Base-by-base conservation (phyloP, 2,329 filamentous ascomycete species). In the Penicillium janthinellum region DNA sequence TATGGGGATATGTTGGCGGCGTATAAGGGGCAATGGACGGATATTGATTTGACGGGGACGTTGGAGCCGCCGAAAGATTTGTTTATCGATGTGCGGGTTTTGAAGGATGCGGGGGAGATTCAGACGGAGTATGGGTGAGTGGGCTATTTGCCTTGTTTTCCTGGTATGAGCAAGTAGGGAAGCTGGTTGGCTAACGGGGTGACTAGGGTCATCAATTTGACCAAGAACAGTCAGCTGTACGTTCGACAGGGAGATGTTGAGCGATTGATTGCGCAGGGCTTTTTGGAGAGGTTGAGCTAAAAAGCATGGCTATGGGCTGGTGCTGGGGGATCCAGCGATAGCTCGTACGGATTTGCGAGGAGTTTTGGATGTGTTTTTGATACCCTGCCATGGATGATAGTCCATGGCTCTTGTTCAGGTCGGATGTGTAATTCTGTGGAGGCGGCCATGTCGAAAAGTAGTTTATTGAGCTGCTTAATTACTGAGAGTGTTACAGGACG, bases 11-110 rank as follows among this genome's bases (percentile, higher is more conserved):
- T 99, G 66, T 80, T 99, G 57, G 92, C 94, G n/a, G 91, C 92
- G 1, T 97, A 96, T 78, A 99, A 99, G 75, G 95, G 95, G 0
- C 92, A 96, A 71, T 99, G 94, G 94, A 98, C 94, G 20, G 95
- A 99, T 74, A 90, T 99, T 66, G 95, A 99, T 77, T 81, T 99
- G 56, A 97, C 95, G 2, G 95, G 95, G 35, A 95, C 90, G 71
- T 81, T 99, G 72, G 92, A 96, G 72, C 95, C 95, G 25, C 95
- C 95, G n/a, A 87, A 87, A 68, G 95, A 99, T 77, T 80, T 99
- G 55, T 99, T 98, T 75, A 96, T 99, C 70, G 95, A 99, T 75
- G 95, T 99, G 38, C 84, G 95, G 49, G 95, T 99, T 51, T 79
- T 99, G 64, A 97, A 95, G 75, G 95, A 99, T 80, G 95, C 94